Evolutionary conservation across 2,329 filamentous ascomycete genomes (phyloP).

Genomic region (Alternaria solani): DNA sequence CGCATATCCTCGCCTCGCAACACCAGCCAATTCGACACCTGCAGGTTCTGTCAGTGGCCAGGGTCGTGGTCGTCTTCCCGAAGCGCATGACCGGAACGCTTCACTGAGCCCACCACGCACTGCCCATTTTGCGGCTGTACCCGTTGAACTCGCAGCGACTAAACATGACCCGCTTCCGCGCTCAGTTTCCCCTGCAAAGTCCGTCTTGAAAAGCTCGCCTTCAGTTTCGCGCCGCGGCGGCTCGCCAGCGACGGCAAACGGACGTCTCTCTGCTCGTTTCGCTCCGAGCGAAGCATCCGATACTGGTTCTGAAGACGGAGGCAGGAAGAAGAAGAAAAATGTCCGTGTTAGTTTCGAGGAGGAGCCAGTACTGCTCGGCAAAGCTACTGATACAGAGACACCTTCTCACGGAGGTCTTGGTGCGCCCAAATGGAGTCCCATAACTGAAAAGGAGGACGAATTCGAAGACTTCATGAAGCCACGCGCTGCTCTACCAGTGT

Average conservation of each 20-base stretch:
- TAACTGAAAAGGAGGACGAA: slow-evolving; percentile 63
- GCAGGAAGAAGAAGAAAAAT: slow-evolving; percentile 62
- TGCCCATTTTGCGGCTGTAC: slow-evolving; percentile 70
- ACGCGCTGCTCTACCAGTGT: slow-evolving; percentile 75
- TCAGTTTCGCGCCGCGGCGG: slow-evolving; percentile 57
- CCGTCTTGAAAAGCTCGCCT: slow-evolving; percentile 73
- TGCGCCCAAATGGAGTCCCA: slow-evolving; percentile 56
- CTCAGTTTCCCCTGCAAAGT: slow-evolving; percentile 79
- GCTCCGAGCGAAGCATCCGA: slow-evolving; percentile 65
- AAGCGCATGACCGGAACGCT: slow-evolving; percentile 43
- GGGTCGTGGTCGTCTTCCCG: slow-evolving; percentile 29
- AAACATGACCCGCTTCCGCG: slow-evolving; percentile 74
- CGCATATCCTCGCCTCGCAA: slow-evolving; percentile 34
- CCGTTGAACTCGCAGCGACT: slow-evolving; percentile 61
- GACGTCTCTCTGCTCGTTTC: slow-evolving; percentile 55
- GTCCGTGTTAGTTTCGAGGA: slow-evolving; percentile 83
- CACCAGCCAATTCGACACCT: slow-evolving; percentile 16
- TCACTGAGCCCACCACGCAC: slow-evolving; percentile 70
- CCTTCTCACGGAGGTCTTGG: slow-evolving; percentile 32
- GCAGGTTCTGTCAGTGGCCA: slow-evolving; percentile 11
- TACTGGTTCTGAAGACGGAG: slow-evolving; percentile 57
- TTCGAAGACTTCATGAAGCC: slow-evolving; percentile 74
- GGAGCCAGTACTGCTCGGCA: slow-evolving; percentile 64
- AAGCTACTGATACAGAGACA: slow-evolving; percentile 42
- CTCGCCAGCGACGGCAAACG: slow-evolving; percentile 61